Conservation (phyloP, 176 grass and related monocot species). For the Cenchrus americanus region DNA sequence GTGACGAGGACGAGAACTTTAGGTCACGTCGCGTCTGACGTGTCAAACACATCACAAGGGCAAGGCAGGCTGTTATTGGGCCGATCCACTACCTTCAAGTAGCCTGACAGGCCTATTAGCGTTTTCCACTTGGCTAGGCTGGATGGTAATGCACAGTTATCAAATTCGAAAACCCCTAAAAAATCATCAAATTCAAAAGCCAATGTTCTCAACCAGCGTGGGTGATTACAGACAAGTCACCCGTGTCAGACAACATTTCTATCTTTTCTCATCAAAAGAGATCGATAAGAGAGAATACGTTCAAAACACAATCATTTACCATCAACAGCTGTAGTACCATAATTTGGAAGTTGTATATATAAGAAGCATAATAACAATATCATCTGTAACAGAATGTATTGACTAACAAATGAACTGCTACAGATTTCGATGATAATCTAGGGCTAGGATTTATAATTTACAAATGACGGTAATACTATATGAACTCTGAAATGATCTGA, state of each 20-base stretch:
- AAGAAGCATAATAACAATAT: neutral
- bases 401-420: neutral
- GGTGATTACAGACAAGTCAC: too few relatives aligned
- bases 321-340: too few relatives aligned
- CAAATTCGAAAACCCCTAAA: too few relatives aligned
- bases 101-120: neutral
- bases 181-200: too few relatives aligned
- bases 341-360: too few relatives aligned
- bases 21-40: neutral
- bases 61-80: neutral
- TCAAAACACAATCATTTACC: neutral
- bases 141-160: too few relatives aligned
- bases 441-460: neutral
- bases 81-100: neutral
- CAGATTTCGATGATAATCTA: too few relatives aligned
- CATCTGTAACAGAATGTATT: neutral
- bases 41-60: neutral
- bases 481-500: neutral
- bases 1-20: neutral
- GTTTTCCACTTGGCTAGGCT: too few relatives aligned
- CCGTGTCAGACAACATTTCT: too few relatives aligned
- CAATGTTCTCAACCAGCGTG: too few relatives aligned
- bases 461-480: neutral
- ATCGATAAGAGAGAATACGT: neutral
- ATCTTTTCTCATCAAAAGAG: too few relatives aligned